phyloP scores from a whole-genome alignment of 441 rosid genomes.

The Melastoma candidum region DNA sequence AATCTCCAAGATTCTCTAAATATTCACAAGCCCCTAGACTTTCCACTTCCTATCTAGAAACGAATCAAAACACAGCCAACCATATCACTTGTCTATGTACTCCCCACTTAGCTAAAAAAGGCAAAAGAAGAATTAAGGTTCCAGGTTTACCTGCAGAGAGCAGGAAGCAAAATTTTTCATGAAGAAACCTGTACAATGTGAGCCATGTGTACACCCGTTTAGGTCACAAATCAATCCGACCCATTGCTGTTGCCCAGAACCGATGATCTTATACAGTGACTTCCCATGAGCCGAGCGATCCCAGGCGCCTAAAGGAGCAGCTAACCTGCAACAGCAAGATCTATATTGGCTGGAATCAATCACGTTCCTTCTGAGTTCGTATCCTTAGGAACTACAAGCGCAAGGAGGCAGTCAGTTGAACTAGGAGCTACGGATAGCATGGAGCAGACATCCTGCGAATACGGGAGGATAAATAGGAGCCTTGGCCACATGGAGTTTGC shows the following conservation, averaged over 20 bases:
- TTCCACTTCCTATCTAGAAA: neutral
- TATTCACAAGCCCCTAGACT: too few species aligned
- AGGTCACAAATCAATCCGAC: constrained; percentile 1
- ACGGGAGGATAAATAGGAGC: constrained; percentile 85
- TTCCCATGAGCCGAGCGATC: neutral
- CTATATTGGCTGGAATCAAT: constrained; percentile 10
- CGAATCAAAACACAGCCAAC: neutral
- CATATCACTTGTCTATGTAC: constrained; percentile 3
- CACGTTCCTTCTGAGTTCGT: constrained; percentile 55
- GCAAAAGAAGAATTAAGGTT: neutral
- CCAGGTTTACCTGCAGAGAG: constrained; percentile 9
- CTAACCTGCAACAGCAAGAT: constrained; percentile 1
- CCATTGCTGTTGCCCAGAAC: neutral
- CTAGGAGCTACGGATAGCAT: constrained; percentile 55
- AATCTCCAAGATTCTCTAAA: neutral
- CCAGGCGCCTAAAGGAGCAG: constrained; percentile 2
- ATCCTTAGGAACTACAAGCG: constrained; percentile 80
- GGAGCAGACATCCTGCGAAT: constrained; percentile 63
- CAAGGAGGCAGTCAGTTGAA: constrained; percentile 56
- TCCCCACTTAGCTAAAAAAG: neutral
- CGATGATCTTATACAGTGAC: neutral
- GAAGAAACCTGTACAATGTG: constrained; percentile 8
- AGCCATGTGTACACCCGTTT: constrained; percentile 5
- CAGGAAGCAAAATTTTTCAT: constrained; percentile 11
- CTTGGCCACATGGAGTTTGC: constrained; percentile 71